A percentile compares a stretch with the other conserved stretches of the same genome.
phyloP scores from a whole-genome alignment of 345 rosid species.

The Citrus maxima region DNA sequence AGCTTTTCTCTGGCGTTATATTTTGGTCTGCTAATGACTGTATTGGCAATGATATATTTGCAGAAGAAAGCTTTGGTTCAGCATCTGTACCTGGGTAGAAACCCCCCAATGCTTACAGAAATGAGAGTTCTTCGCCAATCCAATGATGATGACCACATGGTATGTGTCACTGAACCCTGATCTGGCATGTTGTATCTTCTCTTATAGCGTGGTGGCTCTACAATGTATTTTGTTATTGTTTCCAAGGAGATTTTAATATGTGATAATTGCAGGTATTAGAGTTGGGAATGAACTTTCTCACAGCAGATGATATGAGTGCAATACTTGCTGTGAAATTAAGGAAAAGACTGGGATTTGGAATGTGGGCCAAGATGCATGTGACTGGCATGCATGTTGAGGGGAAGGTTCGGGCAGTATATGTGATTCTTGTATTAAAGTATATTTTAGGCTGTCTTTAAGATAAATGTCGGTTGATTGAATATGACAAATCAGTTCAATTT shows the following conservation, averaged over 20 bases:
- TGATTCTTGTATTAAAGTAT: not conserved
- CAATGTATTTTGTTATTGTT: not conserved
- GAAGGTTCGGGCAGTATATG: constrained; percentile 47
- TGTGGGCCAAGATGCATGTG: constrained; percentile 88
- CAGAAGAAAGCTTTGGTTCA: constrained; percentile 80
- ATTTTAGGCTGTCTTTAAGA: not conserved
- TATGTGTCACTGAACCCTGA: constrained; percentile 14
- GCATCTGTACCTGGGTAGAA: constrained; percentile 85
- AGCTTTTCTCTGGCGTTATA: not conserved
- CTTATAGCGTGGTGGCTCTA: not conserved
- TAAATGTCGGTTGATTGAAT: not conserved
- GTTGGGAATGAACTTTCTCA: constrained; percentile 83
- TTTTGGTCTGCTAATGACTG: constrained; percentile 2
- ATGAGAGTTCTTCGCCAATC: constrained; percentile 65
- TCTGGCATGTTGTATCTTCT: not conserved
- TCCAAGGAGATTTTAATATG: constrained; percentile 10
- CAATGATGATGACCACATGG: constrained; percentile 87
- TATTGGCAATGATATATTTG: constrained; percentile 13
- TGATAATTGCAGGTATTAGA: constrained; percentile 65
- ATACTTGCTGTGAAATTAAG: constrained; percentile 83
- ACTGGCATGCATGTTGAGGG: constrained; percentile 98
- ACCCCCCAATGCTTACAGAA: constrained; percentile 78
- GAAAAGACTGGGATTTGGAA: constrained; percentile 88
- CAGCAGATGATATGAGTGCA: constrained; percentile 95
- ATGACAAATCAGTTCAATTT: not conserved